These are phyloP conservation scores for Penicillium longicatenatum DNA, from an alignment of 495 filamentous ascomycete species.

Conservation along the genomic window DNA sequence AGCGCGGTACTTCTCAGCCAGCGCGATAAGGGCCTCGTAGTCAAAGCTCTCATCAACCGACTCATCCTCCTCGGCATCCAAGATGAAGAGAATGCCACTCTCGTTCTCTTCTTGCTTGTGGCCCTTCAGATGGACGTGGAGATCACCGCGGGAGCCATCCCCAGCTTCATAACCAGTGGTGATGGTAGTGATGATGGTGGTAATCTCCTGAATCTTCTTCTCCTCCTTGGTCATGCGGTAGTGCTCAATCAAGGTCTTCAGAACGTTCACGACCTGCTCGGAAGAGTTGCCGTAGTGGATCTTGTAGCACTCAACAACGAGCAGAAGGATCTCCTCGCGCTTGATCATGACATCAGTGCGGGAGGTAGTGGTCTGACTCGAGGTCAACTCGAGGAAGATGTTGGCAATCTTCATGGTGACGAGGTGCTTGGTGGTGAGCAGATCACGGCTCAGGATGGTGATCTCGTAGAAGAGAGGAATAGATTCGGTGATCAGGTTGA, in stretches of 20 bases:
- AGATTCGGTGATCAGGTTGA: slow-evolving; percentile 15
- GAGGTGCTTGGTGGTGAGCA: slow-evolving; percentile 29
- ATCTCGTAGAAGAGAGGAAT: slow-evolving; percentile 29
- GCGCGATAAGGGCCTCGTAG: slow-evolving; percentile 22
- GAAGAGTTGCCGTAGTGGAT: slow-evolving; percentile 36
- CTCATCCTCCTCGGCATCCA: slow-evolving; percentile 30
- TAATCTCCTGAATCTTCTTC: slow-evolving; percentile 24
- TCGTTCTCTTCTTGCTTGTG: slow-evolving; percentile 20
- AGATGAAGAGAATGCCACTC: slow-evolving; percentile 21
- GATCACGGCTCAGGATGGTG: slow-evolving; percentile 26
- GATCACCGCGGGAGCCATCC: slow-evolving; percentile 18
- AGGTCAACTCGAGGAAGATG: slow-evolving; percentile 36
- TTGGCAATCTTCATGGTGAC: slow-evolving; percentile 37
- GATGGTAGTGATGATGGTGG: slow-evolving; percentile 14
- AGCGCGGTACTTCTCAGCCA: slow-evolving; percentile 24
- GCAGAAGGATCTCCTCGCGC: slow-evolving; percentile 31
- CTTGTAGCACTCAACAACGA: slow-evolving; percentile 41
- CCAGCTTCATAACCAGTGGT: slow-evolving; percentile 17
- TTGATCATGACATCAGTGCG: slow-evolving; percentile 39
- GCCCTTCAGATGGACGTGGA: slow-evolving; percentile 31
- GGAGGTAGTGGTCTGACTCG: slow-evolving; percentile 27
- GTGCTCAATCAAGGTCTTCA: slow-evolving; percentile 36
- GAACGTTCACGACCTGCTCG: slow-evolving; percentile 31
- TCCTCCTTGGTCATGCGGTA: slow-evolving; percentile 32
- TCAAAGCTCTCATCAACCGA: slow-evolving; percentile 21